phyloP scores from a whole-genome alignment of 495 filamentous ascomycete genomes.

The Letharia columbiana region DNA sequence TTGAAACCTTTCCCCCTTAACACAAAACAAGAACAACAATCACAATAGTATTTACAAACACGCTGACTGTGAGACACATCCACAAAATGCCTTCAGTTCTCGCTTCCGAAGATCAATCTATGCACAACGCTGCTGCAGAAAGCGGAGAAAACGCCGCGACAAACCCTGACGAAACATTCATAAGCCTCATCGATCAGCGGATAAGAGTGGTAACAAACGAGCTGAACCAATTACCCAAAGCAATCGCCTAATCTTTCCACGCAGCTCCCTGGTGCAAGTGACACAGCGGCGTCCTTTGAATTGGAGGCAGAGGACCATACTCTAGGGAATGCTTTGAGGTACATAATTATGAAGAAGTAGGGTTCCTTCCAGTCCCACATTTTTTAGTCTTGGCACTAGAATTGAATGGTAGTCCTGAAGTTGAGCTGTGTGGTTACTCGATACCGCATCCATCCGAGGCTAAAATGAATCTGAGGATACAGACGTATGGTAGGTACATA shows the following conservation, averaged over 20 bases:
- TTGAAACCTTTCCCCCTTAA: not conserved
- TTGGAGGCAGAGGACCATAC: slow-evolving; percentile 91
- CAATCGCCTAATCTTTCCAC: not conserved
- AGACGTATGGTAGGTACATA: slow-evolving; percentile 71
- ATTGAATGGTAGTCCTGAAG: slow-evolving; percentile 51
- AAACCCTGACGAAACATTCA: slow-evolving; percentile 2
- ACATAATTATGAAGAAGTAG: slow-evolving; percentile 98
- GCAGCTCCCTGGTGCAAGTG: slow-evolving; percentile 61
- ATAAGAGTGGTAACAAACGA: slow-evolving; percentile 31
- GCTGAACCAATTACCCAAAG: not conserved
- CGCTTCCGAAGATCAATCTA: slow-evolving; percentile 15
- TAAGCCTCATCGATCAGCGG: slow-evolving; percentile 21
- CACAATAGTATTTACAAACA: not conserved
- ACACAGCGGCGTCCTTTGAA: slow-evolving; percentile 73
- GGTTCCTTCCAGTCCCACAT: slow-evolving; percentile 14
- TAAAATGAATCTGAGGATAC: slow-evolving; percentile 95
- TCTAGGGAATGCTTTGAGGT: slow-evolving; percentile 85
- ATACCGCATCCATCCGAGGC: slow-evolving; percentile 94
- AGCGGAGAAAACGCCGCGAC: not conserved
- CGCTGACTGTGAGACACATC: not conserved
- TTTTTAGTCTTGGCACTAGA: not conserved
- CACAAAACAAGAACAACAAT: not conserved
- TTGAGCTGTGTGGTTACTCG: slow-evolving; percentile 96
- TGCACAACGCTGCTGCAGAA: slow-evolving; percentile 11
- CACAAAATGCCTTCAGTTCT: slow-evolving; percentile 16